phyloP scores from a whole-genome alignment of 1,284 basidiomycete species.

The Fomitopsis betulina region DNA sequence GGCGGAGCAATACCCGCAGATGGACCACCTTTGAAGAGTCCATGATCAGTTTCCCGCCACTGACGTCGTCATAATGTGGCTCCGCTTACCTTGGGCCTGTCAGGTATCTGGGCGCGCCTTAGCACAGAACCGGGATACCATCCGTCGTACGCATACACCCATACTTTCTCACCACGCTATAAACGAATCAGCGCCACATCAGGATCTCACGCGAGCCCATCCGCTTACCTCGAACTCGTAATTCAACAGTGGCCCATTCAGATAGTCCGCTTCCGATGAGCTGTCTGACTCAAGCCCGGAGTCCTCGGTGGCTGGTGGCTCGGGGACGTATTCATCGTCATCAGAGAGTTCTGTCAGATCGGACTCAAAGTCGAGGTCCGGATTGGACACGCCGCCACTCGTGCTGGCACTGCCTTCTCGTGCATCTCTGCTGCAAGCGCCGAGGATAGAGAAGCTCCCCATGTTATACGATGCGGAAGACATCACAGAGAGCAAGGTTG shows the following conservation, averaged over 20 bases:
- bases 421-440: background rate
- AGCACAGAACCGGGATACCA: slow-evolving; percentile 5
- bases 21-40: background rate
- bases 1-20: slow-evolving; percentile 2
- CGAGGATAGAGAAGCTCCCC: background rate
- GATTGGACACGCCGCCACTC: background rate
- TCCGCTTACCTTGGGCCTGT: slow-evolving; percentile 1
- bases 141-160: background rate
- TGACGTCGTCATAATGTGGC: background rate
- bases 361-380: background rate
- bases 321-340: background rate
- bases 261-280: background rate
- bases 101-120: background rate
- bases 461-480: background rate
- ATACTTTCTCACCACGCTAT: slow-evolving; percentile 5
- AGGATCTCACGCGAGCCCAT: background rate
- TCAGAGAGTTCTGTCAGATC: background rate
- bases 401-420: background rate
- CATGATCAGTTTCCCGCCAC: background rate
- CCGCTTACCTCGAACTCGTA: slow-evolving; percentile 2
- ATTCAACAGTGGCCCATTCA: background rate
- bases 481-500: too few relatives aligned
- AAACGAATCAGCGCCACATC: background rate
- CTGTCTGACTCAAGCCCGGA: background rate
- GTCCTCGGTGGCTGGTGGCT: background rate